A percentile compares a stretch with the other conserved stretches of the same genome.
Evolutionary conservation across 805 yeast genomes (phyloP).

Genomic region (Maudiozyma bulderi): DNA sequence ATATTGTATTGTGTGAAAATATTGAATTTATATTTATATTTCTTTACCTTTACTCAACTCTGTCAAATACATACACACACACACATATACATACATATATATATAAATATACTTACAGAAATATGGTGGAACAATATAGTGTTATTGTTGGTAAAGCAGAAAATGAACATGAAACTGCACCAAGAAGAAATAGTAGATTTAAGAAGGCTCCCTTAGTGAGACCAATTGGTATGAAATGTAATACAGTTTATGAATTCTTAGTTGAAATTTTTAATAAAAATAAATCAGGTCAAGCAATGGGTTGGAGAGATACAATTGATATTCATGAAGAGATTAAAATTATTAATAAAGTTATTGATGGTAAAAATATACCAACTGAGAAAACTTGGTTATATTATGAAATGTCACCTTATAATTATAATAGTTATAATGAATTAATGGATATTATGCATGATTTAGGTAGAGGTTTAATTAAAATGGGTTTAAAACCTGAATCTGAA

Average conservation of each 20-base stretch:
- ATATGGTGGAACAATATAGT: conserved; percentile 21
- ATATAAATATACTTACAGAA: neutral
- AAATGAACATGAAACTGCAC: conserved; percentile 69
- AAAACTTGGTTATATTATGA: conserved; percentile 87
- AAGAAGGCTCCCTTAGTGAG: conserved; percentile 34
- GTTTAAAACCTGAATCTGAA: conserved; percentile 42
- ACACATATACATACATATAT: neutral
- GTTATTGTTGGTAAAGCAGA: conserved; percentile 62
- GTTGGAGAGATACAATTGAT: conserved; percentile 68
- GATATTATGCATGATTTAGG: conserved; percentile 46
- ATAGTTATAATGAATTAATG: conserved; percentile 50
- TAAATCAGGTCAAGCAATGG: conserved; percentile 51
- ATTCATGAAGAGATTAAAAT: conserved; percentile 67
- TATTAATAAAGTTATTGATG: conserved; percentile 69
- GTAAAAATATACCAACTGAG: conserved; percentile 59
- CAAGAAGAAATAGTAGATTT: conserved; percentile 55
- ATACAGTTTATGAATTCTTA: conserved; percentile 62
- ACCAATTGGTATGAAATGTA: conserved; percentile 57
- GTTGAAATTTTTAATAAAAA: conserved; percentile 50
- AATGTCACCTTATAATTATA: conserved; percentile 58
- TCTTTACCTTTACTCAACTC: neutral
- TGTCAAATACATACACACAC: neutral
- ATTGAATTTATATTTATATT: too few relatives aligned
- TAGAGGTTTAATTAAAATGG: conserved; percentile 66
- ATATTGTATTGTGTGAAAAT: too few relatives aligned